These are phyloP conservation scores for Castanea mollissima DNA, from an alignment of 306 rosid species.

Conservation along the genomic window DNA sequence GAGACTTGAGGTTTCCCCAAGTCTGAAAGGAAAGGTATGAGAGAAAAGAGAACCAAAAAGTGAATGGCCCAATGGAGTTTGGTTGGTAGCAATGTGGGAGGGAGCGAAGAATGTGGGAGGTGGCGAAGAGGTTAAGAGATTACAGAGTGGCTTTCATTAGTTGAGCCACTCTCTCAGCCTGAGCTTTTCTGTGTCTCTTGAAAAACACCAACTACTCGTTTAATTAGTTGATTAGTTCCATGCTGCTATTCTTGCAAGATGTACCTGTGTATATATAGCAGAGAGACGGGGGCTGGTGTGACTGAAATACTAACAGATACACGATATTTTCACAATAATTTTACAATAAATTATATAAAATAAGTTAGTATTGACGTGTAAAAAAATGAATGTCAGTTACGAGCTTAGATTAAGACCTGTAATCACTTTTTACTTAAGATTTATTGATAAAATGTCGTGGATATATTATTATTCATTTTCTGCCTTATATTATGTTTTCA, in stretches of 20 bases:
- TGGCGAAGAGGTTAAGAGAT: conserved; percentile 20
- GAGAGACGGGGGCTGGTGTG: not conserved
- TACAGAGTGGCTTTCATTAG: conserved; percentile 24
- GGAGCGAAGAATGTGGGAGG: conserved; percentile 47
- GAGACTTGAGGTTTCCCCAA: conserved; percentile 26
- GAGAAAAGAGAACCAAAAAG: conserved; percentile 19
- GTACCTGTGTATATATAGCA: conserved; percentile 25
- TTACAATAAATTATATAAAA: rapidly evolving
- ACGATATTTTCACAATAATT: rapidly evolving
- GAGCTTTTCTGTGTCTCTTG: not conserved
- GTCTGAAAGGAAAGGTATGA: conserved; percentile 23
- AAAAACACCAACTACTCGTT: not conserved
- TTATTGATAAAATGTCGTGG: no score
- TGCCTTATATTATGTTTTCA: no score
- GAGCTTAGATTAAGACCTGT: rapidly evolving
- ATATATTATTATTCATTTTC: no score
- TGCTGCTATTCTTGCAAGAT: conserved; percentile 46
- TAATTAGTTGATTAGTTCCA: conserved; percentile 3
- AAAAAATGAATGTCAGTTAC: no score
- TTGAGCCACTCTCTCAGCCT: not conserved
- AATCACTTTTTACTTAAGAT: rapidly evolving
- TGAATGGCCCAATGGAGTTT: conserved; percentile 19
- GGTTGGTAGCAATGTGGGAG: conserved; percentile 38
- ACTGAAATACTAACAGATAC: rapidly evolving
- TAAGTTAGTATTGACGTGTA: rapidly evolving